Evolutionary conservation across 345 rosid genomes (phyloP).

Genomic region (Citrus unshiu): DNA sequence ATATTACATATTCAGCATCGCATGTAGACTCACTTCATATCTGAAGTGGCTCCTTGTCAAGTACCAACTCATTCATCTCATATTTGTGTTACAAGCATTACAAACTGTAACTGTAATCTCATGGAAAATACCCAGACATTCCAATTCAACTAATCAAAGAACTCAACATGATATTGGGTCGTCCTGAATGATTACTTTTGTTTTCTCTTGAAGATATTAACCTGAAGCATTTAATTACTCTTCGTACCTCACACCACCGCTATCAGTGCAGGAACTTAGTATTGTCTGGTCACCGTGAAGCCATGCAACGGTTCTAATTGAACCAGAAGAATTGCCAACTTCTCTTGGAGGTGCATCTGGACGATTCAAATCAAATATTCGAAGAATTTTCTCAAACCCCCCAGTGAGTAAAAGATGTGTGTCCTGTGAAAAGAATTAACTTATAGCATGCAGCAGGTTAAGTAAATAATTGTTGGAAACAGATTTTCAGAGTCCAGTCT

Average conservation of each 20-base stretch:
- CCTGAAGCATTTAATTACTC: neutral
- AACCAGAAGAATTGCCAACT: conserved; percentile 83
- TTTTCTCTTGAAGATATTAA: neutral
- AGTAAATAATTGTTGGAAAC: neutral
- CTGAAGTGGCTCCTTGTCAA: neutral
- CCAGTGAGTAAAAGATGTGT: conserved; percentile 88
- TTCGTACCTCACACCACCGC: conserved; percentile 82
- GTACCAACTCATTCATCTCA: neutral
- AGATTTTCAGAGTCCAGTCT: neutral
- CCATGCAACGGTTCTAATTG: conserved; percentile 88
- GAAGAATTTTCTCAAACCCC: conserved; percentile 85
- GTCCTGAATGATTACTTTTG: neutral
- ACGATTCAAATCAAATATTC: conserved; percentile 81
- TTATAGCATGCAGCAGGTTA: neutral
- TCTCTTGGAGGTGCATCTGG: conserved; percentile 89
- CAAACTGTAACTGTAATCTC: neutral
- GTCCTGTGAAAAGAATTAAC: conserved; percentile 44
- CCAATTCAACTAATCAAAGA: conserved; percentile 1
- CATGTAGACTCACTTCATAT: neutral
- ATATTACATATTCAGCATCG: neutral
- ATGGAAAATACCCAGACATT: neutral
- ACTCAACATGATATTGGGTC: neutral
- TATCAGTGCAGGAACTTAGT: conserved; percentile 83
- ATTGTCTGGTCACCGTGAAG: conserved; percentile 97
- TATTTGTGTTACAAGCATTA: neutral